These are phyloP conservation scores for Knufia petricola DNA, from an alignment of 2,329 filamentous ascomycete genomes.

Conservation along the genomic window DNA sequence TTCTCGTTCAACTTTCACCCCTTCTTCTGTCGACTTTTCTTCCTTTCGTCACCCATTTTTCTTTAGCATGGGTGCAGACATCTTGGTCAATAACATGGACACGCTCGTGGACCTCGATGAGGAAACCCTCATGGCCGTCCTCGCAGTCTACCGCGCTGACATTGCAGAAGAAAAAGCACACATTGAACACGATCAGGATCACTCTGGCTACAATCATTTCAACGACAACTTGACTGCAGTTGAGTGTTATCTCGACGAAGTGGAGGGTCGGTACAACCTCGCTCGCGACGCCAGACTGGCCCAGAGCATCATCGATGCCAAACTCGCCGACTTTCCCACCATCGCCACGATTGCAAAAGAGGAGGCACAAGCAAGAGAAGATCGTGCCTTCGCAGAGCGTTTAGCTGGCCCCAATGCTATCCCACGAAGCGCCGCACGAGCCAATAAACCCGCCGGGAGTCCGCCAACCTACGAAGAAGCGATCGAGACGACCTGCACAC, in stretches of 20 bases:
- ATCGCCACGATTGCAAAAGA: constrained; percentile 7
- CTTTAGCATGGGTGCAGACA: neutral
- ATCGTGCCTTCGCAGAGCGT: constrained; percentile 6
- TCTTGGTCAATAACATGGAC: neutral
- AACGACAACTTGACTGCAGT: neutral
- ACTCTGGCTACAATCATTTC: neutral
- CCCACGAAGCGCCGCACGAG: too few relatives aligned
- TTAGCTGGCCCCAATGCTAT: neutral
- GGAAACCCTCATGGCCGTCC: neutral
- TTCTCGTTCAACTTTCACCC: too few relatives aligned
- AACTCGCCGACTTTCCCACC: constrained; percentile 11
- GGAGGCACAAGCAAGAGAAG: constrained; percentile 11
- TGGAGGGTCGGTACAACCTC: neutral
- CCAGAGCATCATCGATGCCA: constrained; percentile 21
- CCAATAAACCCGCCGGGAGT: too few relatives aligned
- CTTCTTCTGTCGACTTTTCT: too few relatives aligned
- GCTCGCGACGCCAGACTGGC: constrained; percentile 13
- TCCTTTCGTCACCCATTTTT: too few relatives aligned
- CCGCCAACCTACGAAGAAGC: neutral
- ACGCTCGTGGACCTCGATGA: neutral
- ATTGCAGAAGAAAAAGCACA: neutral
- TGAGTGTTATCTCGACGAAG: neutral
- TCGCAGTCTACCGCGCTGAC: neutral
- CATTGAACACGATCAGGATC: neutral
- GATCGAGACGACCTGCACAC: constrained; percentile 8